Base-by-base conservation (phyloP, 495 filamentous ascomycete species). In the Tuber calosporum region DNA sequence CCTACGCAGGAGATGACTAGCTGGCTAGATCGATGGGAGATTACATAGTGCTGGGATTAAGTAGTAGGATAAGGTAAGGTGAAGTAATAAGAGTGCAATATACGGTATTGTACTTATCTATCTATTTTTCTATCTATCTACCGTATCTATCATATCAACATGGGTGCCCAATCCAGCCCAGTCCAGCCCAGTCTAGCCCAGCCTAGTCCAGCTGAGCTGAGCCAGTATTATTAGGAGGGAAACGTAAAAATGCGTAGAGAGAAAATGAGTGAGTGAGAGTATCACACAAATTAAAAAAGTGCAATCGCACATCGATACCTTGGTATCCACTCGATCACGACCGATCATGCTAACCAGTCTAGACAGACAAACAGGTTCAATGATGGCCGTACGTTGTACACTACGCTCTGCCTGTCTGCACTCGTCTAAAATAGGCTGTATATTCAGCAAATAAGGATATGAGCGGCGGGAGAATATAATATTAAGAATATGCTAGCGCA, bases 211-310 rank as follows among this genome's bases (percentile, higher is more conserved):
- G 53, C 26, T 17, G n/a, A 62, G 13, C 30, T 34, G 53, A 62
- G 8, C 53, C 26, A 34, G 53, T 62, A 2, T 13, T 62, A 13
- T 17, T n/a, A n/a, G n/a, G n/a, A n/a, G n/a, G n/a, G n/a, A n/a
- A n/a, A n/a, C n/a, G n/a, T n/a, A n/a, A n/a, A n/a, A n/a, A n/a
- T n/a, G 26, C 15, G 4, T 4, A 58, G n/a, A n/a, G 4, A 26
- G 22, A 1, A 9, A 62, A 62, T 34, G 53, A 1, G 26, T 62
- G 53, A 62, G 26, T 62, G 53, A 22, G 26, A 17, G 53, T 53
- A 26, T 62, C 53, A 62, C 17, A 62, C 53, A 62, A 62, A 62
- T 62, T 62, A 34, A 62, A 62, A 62, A 62, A 62, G 53, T 62
- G 53, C 9, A 62, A 62, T 62, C 53, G 15, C 53, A 62, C 11